Conservation (phyloP, 208 protist genomes). For the Crithidia thermophila region DNA sequence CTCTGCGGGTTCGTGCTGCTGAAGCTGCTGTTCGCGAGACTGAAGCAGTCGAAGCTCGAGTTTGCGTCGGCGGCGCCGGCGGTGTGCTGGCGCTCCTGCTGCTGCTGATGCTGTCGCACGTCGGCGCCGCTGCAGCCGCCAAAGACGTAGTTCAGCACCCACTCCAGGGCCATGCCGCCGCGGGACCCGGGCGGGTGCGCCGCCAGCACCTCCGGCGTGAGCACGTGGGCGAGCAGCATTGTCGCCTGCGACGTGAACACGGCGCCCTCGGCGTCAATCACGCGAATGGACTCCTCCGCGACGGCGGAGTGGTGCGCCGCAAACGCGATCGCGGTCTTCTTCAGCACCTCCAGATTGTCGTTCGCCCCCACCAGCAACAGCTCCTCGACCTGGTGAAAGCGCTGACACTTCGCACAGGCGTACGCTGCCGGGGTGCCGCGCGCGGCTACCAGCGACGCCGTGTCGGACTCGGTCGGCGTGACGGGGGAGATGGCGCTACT, state of each 20-base stretch:
- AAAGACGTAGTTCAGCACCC: slow-evolving; percentile 54
- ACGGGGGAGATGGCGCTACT: background rate
- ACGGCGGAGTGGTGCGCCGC: slow-evolving; percentile 46
- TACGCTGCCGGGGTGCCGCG: slow-evolving; percentile 14
- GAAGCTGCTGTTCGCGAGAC: slow-evolving; percentile 26
- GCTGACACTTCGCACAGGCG: slow-evolving; percentile 26
- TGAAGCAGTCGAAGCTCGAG: slow-evolving; percentile 28
- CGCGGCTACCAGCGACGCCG: slow-evolving; percentile 10
- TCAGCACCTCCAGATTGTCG: slow-evolving; percentile 34
- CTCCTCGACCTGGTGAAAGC: slow-evolving; percentile 37
- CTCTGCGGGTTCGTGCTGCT: slow-evolving; percentile 24
- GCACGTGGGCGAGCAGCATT: slow-evolving; percentile 57
- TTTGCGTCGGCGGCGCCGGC: slow-evolving; percentile 11
- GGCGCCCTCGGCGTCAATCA: slow-evolving; percentile 39
- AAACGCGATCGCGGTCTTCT: slow-evolving; percentile 31
- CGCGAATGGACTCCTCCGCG: slow-evolving; percentile 40
- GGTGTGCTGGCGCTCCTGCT: slow-evolving; percentile 23
- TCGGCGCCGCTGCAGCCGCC: slow-evolving; percentile 41
- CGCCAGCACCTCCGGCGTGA: slow-evolving; percentile 50
- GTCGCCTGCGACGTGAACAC: slow-evolving; percentile 56
- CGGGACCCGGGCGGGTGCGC: slow-evolving; percentile 45
- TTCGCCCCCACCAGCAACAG: slow-evolving; percentile 29
- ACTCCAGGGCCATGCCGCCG: slow-evolving; percentile 46
- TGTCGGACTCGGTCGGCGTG: slow-evolving; percentile 2
- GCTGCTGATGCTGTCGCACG: slow-evolving; percentile 36